phyloP scores from a whole-genome alignment of 768 basidiomycete species.

The Leucosporidium yakuticum region DNA sequence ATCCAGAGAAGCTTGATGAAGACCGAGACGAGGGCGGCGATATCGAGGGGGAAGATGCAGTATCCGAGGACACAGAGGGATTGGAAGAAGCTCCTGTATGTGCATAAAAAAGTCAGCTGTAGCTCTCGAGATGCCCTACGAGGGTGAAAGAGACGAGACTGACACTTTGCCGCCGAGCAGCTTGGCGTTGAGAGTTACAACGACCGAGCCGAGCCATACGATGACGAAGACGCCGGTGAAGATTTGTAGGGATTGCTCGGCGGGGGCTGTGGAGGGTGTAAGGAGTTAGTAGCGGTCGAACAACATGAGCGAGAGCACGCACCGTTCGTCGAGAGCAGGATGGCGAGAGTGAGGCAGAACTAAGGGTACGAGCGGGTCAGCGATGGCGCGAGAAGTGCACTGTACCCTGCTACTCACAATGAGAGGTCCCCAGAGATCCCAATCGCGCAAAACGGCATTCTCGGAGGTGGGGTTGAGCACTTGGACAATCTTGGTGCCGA shows the following conservation, averaged over 20 bases:
- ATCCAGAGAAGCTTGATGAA: conserved; percentile 81
- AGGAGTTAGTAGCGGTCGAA: background rate
- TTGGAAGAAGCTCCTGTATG: conserved; percentile 73
- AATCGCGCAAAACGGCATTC: conserved; percentile 76
- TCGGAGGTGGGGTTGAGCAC: conserved; percentile 78
- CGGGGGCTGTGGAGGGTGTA: conserved; percentile 58
- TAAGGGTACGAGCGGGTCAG: conserved; percentile 36
- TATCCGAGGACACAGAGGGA: conserved; percentile 91
- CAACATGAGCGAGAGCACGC: conserved; percentile 31
- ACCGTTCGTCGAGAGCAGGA: conserved; percentile 80
- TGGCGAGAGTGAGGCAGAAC: conserved; percentile 68
- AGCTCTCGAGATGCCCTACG: background rate
- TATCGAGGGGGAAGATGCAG: conserved; percentile 84
- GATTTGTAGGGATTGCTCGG: conserved; percentile 72
- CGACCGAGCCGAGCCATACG: conserved; percentile 79
- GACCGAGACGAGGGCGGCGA: conserved; percentile 79
- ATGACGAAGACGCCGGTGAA: conserved; percentile 85
- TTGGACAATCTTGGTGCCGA: conserved; percentile 86
- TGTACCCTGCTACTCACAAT: conserved; percentile 49
- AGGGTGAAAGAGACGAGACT: conserved; percentile 17
- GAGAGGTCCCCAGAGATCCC: conserved; percentile 97
- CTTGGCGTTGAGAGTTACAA: conserved; percentile 93
- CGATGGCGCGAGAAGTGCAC: no score
- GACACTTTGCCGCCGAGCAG: conserved; percentile 49
- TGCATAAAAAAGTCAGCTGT: conserved; percentile 42